Conservation (phyloP, 805 yeast genomes). For the Candida loeiensis region DNA sequence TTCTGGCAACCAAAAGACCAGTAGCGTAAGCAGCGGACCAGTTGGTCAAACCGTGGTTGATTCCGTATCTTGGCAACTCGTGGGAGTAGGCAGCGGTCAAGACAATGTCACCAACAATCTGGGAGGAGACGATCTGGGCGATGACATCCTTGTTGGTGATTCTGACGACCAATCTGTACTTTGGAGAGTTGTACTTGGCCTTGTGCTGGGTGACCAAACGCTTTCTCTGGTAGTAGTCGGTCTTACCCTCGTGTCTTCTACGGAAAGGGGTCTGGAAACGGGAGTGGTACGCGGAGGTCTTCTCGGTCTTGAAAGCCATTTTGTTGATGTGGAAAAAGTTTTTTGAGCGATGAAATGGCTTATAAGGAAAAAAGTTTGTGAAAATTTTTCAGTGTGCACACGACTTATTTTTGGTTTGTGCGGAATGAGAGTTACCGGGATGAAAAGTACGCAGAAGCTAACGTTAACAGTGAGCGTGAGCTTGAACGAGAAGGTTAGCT, state of each 20-base stretch:
- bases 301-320: conserved; percentile 76
- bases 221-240: conserved; percentile 99
- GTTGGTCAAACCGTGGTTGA: conserved; percentile 98
- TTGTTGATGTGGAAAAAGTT: conserved; percentile 17
- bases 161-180: conserved; percentile 99
- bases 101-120: conserved; percentile 94
- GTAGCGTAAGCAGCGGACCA: conserved; percentile 99
- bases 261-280: conserved; percentile 99
- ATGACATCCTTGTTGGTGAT: conserved; percentile 99
- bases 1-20: conserved; percentile 98
- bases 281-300: conserved; percentile 94
- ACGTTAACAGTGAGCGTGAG: background rate
- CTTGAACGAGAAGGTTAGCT: too few relatives aligned
- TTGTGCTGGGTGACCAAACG: conserved; percentile 99
- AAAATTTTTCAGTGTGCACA: background rate
- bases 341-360: background rate
- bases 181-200: conserved; percentile 99
- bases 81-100: conserved; percentile 98
- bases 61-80: conserved; percentile 97
- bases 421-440: background rate
- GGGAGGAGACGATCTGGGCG: conserved; percentile 95
- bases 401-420: background rate
- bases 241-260: conserved; percentile 99
- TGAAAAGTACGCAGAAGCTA: background rate
- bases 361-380: background rate